phyloP scores from a whole-genome alignment of 1,284 basidiomycete species.

The Papiliotrema flavescens region DNA sequence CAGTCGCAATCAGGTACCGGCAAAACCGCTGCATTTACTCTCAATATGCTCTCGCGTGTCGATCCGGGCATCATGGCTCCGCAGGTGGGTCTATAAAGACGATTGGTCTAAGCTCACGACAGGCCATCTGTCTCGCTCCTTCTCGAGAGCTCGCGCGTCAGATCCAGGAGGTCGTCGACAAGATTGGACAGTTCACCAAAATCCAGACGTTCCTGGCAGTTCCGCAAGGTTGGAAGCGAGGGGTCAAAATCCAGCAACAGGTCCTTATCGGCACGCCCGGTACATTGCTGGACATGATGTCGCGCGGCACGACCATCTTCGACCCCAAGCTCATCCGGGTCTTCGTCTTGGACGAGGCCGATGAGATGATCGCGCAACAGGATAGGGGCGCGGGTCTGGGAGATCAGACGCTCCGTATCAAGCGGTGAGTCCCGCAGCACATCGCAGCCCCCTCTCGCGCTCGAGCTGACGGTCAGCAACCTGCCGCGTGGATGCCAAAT shows the following conservation, averaged over 20 bases:
- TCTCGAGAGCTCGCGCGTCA: slow-evolving; percentile 96
- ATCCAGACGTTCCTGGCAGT: slow-evolving; percentile 94
- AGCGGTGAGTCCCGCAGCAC: slow-evolving; percentile 63
- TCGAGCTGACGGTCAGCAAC: slow-evolving; percentile 26
- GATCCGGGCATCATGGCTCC: slow-evolving; percentile 79
- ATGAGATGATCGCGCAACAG: slow-evolving; percentile 97
- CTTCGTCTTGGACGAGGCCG: slow-evolving; percentile 96
- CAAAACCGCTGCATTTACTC: slow-evolving; percentile 96
- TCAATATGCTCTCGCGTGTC: slow-evolving; percentile 94
- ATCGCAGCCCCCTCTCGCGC: background rate
- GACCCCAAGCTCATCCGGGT: slow-evolving; percentile 81
- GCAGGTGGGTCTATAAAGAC: slow-evolving; percentile 59
- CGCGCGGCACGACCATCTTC: slow-evolving; percentile 38
- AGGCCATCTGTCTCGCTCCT: slow-evolving; percentile 90
- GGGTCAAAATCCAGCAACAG: slow-evolving; percentile 69
- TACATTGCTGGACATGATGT: slow-evolving; percentile 82
- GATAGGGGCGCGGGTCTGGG: slow-evolving; percentile 60
- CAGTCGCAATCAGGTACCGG: slow-evolving; percentile 99
- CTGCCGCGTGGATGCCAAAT: slow-evolving; percentile 63
- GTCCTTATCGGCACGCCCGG: slow-evolving; percentile 96
- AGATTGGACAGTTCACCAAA: slow-evolving; percentile 92
- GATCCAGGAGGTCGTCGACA: slow-evolving; percentile 89
- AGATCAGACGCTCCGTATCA: slow-evolving; percentile 93
- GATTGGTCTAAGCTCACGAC: slow-evolving; percentile 1
- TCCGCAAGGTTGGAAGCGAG: slow-evolving; percentile 62